Base-by-base conservation (phyloP, 2,329 filamentous ascomycete genomes). In the Exophiala oligosperma region DNA sequence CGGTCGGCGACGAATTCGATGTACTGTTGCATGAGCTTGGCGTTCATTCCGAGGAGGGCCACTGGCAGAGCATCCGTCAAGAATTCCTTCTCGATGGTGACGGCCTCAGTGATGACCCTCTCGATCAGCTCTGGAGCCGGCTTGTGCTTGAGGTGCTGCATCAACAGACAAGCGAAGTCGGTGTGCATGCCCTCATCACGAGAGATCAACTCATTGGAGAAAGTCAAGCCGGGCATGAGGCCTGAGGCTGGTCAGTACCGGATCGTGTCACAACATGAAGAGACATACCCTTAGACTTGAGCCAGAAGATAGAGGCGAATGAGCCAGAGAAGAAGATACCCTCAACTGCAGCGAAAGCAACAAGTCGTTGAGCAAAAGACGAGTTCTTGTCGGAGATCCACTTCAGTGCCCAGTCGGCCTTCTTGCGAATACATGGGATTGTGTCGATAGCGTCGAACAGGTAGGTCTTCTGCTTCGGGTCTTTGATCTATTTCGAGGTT, bases 241-340 rank as follows among this genome's bases (percentile, higher is more conserved):
- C 94, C 46, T 48, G 8, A 17, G 12, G 14, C n/a, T 28, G 23
- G 24, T 48, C n/a, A 48, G 46, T n/a, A n/a, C n/a, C 28, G 2
- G 26, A n/a, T 4, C 7, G 14, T n/a, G n/a, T 28, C n/a, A 26
- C 1, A 32, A n/a, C 24, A 29, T 29, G 21, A 48, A 48, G 46
- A 32, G 28, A 29, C 46, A 28, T 48, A 48, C 46, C 94, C 76
- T 95, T 94, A 88, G 99, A 99, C 90, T 97, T 99, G 72, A 99
- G 84, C 94, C 94, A 99, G 85, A 99, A 99, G 80, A 99, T 97
- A 67, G 94, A 95, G 3, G 94, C 94, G 71, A 99, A 99, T 24
- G 94, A 96, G 64, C 94, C 94, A 69, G 89, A 94, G 87, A 99
- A 99, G 88, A 99, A 99, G 81, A 99, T 99, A 73, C 94, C 94